Conservation (phyloP, 2,329 filamentous ascomycete genomes). For the Epichloe hybrida region DNA sequence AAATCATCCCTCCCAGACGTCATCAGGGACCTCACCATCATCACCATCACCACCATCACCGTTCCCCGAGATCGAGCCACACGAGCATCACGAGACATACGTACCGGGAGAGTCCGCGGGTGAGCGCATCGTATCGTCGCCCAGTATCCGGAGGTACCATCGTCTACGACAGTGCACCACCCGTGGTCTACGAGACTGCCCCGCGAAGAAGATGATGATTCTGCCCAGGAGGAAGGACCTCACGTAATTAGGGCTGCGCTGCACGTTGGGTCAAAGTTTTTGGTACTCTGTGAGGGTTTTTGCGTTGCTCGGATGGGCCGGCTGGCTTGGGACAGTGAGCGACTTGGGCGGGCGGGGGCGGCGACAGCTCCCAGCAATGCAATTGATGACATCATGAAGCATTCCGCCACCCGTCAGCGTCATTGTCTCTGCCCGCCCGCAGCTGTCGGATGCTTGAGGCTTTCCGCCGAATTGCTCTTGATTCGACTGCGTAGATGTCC, state of each 20-base stretch:
- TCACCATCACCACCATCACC: conserved; percentile 16
- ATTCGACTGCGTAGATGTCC: background rate
- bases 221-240: background rate
- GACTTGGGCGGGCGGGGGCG: too few relatives aligned
- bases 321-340: background rate
- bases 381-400: conserved; percentile 22
- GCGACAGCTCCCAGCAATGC: too few relatives aligned
- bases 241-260: background rate
- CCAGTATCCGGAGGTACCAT: conserved; percentile 16
- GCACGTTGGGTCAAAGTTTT: background rate
- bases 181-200: conserved; percentile 1
- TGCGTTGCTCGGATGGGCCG: background rate
- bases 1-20: conserved; percentile 32
- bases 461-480: background rate
- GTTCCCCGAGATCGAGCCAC: conserved; percentile 30
- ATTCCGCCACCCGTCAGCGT: conserved; percentile 14
- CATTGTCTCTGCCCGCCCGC: background rate
- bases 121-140: conserved; percentile 20
- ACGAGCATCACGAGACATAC: conserved; percentile 24
- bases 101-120: conserved; percentile 27
- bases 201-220: background rate
- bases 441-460: background rate
- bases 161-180: conserved; percentile 23
- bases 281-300: background rate
- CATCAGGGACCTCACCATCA: conserved; percentile 22